A percentile compares a stretch with the other conserved stretches of the same genome.
phyloP scores from a whole-genome alignment of 2,329 filamentous ascomycete species.

The Fonsecaea pedrosoi region DNA sequence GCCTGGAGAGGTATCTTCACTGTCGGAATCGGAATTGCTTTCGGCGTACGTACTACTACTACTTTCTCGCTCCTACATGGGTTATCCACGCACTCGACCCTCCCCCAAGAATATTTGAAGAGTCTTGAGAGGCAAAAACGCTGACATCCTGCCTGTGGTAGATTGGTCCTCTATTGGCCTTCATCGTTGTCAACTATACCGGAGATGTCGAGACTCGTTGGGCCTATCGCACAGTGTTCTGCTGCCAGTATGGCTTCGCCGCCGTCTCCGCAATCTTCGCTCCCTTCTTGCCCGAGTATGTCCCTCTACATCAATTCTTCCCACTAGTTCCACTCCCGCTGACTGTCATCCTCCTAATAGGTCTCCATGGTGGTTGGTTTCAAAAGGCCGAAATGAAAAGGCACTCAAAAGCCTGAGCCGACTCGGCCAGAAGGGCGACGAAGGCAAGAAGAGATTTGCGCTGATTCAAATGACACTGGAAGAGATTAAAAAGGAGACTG shows the following conservation, averaged over 20 bases:
- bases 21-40: slow-evolving; percentile 50
- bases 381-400: slow-evolving; percentile 44
- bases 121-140: too few species aligned
- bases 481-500: slow-evolving; percentile 41
- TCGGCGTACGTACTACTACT: slow-evolving; percentile 42
- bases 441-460: slow-evolving; percentile 42
- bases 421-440: slow-evolving; percentile 16
- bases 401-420: slow-evolving; percentile 44
- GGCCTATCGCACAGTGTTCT: slow-evolving; percentile 53
- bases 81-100: too few species aligned
- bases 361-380: slow-evolving; percentile 51
- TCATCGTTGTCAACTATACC: slow-evolving; percentile 48
- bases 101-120: neutral
- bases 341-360: slow-evolving; percentile 8
- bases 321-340: neutral
- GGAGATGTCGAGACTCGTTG: slow-evolving; percentile 48
- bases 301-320: neutral
- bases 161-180: slow-evolving; percentile 48
- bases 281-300: slow-evolving; percentile 32
- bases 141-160: neutral
- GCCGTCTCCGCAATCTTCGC: slow-evolving; percentile 44
- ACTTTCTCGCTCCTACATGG: neutral
- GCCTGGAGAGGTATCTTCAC: slow-evolving; percentile 58
- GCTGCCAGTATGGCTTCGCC: slow-evolving; percentile 53
- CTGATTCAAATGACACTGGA: slow-evolving; percentile 43